Base-by-base conservation (phyloP, 106 monocot genomes). In the Apostasia shenzhenica region DNA sequence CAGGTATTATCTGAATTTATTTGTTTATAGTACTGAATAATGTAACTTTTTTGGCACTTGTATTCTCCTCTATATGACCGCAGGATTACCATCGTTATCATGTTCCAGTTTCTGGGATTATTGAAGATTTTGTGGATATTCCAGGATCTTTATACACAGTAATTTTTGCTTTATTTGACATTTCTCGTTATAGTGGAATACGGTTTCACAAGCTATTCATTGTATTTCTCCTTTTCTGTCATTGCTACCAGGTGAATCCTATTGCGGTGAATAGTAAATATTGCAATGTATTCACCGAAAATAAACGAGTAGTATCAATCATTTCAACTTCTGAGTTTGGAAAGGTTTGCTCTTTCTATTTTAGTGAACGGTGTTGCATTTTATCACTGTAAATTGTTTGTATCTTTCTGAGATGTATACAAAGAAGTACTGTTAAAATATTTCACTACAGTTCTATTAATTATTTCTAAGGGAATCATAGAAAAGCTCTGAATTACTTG, bases 51-150 rank as follows among this genome's bases (percentile, higher is more conserved):
- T 45, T 8, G 12, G 45, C 8, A 43, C 13, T 38, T 45, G 45
- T 11, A 2, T 46, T 70, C 47, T 67, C 11, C 14, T 59, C 40
- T 45, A 46, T 79, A 47, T 65, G 39, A n/a, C 63, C 58, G 9
- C 72, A 90, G 89, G 89, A 90, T 86, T 90, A 90, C 73, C 89
- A 90, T 76, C 82, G 89, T 52, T 90, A 86, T 45, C 89, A 90
- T 76, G 69, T 77, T 67, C 89, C 89, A 43, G 89, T 90, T n/a
- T 90, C 89, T 78, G 89, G 89, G 58, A 70, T 66, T 61, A 59
- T 90, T 44, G 89, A 90, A 50, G 72, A 66, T 71, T 90, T 81
- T 70, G 58, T 70, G 11, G 89, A 86, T 8, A 86, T 86, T 71
- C 85, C 89, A 64, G 89, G 89, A 76, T 75, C 43, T 66, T 62